Evolutionary conservation across 306 rosid genomes (phyloP).

Genomic region (Luffa acutangula): DNA sequence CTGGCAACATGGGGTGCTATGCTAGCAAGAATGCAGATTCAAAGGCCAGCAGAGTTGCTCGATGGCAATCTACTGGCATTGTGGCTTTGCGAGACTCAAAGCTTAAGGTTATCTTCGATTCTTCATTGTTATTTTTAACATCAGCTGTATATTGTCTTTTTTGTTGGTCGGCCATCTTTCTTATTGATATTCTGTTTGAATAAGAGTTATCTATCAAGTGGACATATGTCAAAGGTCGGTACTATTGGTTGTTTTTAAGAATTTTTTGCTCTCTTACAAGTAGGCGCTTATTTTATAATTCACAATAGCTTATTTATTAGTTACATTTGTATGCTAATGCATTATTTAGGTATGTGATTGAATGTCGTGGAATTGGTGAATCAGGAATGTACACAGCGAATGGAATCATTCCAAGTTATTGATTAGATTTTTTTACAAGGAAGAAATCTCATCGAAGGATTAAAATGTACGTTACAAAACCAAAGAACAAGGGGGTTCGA

Average conservation of each 20-base stretch:
- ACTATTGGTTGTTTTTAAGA: neutral
- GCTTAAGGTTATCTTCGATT: conserved; percentile 47
- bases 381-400: neutral
- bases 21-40: conserved; percentile 49
- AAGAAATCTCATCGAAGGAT: neutral
- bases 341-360: neutral
- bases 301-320: neutral
- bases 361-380: neutral
- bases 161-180: neutral
- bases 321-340: neutral
- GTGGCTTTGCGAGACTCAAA: conserved; percentile 84
- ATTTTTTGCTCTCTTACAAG: neutral
- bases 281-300: neutral
- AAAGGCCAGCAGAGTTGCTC: conserved; percentile 46
- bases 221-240: neutral
- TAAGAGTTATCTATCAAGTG: neutral
- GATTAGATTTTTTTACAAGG: neutral
- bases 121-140: neutral
- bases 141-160: neutral
- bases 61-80: conserved; percentile 96
- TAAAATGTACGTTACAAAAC: neutral
- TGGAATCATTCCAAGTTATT: neutral
- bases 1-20: conserved; percentile 54
- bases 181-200: neutral
- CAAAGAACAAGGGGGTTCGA: neutral